Base-by-base conservation (phyloP, 306 rosid species). In the Acacia crassicarpa region DNA sequence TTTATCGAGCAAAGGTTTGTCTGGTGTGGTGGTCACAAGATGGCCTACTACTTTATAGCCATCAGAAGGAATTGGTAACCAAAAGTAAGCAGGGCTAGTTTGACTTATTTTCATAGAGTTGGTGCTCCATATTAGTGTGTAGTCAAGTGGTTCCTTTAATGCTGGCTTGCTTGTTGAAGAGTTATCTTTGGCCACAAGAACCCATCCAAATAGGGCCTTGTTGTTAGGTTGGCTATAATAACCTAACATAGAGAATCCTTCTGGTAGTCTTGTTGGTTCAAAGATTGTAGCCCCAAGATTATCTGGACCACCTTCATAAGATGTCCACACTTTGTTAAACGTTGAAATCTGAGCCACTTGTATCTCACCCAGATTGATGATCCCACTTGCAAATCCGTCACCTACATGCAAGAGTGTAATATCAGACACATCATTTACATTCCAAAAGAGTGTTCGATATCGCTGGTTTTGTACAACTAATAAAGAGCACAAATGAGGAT, bases 251-350 rank as follows among this genome's bases (percentile, higher is more conserved):
- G 79, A 84, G 77, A 91, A 89, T 16, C 90, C 94, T 16, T 84
- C 70, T 0, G 92, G 91, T 53, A 91, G 41, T 16, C 80, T 69
- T 8, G 82, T 74, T 10, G 94, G 94, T 49, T 91, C 94, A 46
- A 80, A 91, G 78, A 91, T 84, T 54, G 87, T 80, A 2, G 91
- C 92, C 8, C 94, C 94, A 3, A 70, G 59, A 54, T 91, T 82
- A 19, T 70, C 87, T 38, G 89, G 89, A 11, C 94, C 94, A 38
- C 94, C 94, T 79, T 87, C 89, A 41, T 84, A 53, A 38, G 84
- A 68, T 16, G 79, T 67, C 92, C 94, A 91, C 17, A 85, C 79
- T 74, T 76, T 82, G 81, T 51, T 76, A 62, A 91, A 87, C 9
- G 89, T 73, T 15, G 91, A 84, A 49, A 89, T 48, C 43, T 85